These are phyloP conservation scores for Daldinia decipiens DNA, from an alignment of 495 filamentous ascomycete species.

Conservation along the genomic window DNA sequence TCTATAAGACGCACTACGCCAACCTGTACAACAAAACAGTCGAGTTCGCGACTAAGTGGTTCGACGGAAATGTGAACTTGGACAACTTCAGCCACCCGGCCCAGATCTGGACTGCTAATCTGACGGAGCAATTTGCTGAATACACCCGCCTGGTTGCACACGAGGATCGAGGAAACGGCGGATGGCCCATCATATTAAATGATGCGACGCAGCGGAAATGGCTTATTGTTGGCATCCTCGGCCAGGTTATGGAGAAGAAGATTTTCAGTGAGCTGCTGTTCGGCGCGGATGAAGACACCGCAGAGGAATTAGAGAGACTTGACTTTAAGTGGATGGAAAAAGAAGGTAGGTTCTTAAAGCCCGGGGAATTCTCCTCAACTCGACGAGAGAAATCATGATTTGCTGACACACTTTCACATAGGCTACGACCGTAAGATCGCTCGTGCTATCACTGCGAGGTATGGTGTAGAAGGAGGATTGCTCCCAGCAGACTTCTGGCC, in stretches of 20 bases:
- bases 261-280: slow-evolving; percentile 60
- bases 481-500: slow-evolving; percentile 57
- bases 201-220: slow-evolving; percentile 49
- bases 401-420: slow-evolving; percentile 25
- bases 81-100: neutral
- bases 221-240: slow-evolving; percentile 55
- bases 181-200: slow-evolving; percentile 56
- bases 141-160: slow-evolving; percentile 50
- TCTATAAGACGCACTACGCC: slow-evolving; percentile 31
- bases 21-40: slow-evolving; percentile 32
- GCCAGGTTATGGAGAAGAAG: slow-evolving; percentile 53
- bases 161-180: slow-evolving; percentile 50
- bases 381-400: neutral
- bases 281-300: slow-evolving; percentile 47
- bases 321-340: slow-evolving; percentile 47
- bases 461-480: slow-evolving; percentile 38
- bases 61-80: slow-evolving; percentile 24
- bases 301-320: slow-evolving; percentile 48
- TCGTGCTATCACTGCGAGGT: slow-evolving; percentile 47
- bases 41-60: slow-evolving; percentile 35
- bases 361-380: neutral
- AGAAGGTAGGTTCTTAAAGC: slow-evolving; percentile 52
- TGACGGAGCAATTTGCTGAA: slow-evolving; percentile 48
- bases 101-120: slow-evolving; percentile 29
- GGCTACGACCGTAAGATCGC: slow-evolving; percentile 56